These are phyloP conservation scores for Mycena indigotica DNA, from an alignment of 768 basidiomycete genomes.

Conservation along the genomic window DNA sequence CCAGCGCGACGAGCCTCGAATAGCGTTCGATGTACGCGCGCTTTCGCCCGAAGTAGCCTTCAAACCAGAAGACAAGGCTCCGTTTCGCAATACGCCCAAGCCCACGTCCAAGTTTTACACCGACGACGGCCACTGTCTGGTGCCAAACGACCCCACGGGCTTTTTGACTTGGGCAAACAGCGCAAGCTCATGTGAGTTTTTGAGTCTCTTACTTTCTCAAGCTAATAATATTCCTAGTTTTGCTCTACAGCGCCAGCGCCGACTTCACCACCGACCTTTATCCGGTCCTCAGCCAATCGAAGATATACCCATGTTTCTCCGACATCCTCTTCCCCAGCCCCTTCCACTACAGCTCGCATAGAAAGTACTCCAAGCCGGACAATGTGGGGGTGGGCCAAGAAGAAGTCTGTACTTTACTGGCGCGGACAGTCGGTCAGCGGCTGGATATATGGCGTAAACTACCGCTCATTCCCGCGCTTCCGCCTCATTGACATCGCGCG, in stretches of 20 bases:
- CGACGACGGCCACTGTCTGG: slow-evolving; percentile 12
- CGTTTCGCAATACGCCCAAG: slow-evolving; percentile 8
- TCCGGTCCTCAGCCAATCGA: slow-evolving; percentile 19
- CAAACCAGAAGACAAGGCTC: background rate
- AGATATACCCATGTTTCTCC: slow-evolving; percentile 20
- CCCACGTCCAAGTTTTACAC: slow-evolving; percentile 18
- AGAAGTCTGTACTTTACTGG: slow-evolving; percentile 16
- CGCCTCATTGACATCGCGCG: slow-evolving; percentile 20
- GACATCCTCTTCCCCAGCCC: slow-evolving; percentile 21
- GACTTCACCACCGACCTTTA: slow-evolving; percentile 23
- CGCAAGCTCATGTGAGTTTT: slow-evolving; percentile 15
- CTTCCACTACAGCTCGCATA: slow-evolving; percentile 18
- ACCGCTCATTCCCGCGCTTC: slow-evolving; percentile 22
- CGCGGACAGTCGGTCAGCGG: slow-evolving; percentile 20
- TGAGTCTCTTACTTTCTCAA: background rate
- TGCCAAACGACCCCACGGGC: slow-evolving; percentile 7
- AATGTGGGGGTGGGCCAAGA: slow-evolving; percentile 14
- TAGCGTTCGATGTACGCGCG: slow-evolving; percentile 15
- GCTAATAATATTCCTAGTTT: slow-evolving; percentile 6
- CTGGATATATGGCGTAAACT: slow-evolving; percentile 20
- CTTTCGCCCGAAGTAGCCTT: background rate
- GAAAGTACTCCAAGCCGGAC: slow-evolving; percentile 15
- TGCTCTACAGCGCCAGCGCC: slow-evolving; percentile 18
- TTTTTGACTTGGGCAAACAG: slow-evolving; percentile 13
- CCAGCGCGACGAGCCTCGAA: slow-evolving; percentile 28